Evolutionary conservation across 345 rosid species (phyloP).

Genomic region (Sapria himalayana): DNA sequence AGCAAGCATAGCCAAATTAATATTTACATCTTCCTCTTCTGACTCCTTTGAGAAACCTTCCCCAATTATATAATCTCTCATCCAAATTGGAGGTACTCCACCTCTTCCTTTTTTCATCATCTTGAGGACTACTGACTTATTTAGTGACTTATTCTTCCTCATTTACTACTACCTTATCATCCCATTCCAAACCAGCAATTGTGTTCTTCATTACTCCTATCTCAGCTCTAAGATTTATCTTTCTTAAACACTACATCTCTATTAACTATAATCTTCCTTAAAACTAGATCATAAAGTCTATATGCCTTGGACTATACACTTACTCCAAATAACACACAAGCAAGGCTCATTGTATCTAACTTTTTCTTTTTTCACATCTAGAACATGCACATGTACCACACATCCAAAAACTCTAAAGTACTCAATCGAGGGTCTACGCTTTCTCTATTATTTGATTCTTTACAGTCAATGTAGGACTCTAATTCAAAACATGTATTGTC

Average conservation of each 20-base stretch:
- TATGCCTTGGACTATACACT: conserved; percentile 5
- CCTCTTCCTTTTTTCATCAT: no score
- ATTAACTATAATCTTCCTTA: not conserved
- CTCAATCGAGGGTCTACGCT: not conserved
- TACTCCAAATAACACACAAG: conserved; percentile 4
- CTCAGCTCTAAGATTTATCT: not conserved
- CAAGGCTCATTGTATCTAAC: conserved; percentile 1
- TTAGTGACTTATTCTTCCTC: not conserved
- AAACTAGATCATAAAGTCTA: not conserved
- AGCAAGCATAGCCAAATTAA: conserved; percentile 2
- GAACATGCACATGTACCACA: not conserved
- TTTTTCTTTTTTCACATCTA: conserved; percentile 1
- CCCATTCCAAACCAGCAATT: not conserved
- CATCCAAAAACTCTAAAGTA: not conserved
- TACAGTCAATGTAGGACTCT: not conserved
- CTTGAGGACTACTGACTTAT: not conserved
- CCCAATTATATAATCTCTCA: conserved; percentile 5
- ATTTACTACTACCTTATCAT: not conserved
- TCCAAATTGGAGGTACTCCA: conserved; percentile 2
- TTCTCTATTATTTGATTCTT: not conserved
- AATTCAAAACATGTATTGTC: conserved; percentile 2
- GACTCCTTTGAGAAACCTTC: conserved; percentile 2
- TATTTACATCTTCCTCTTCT: conserved; percentile 1
- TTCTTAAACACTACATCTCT: conserved; percentile 5
- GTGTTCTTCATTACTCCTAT: not conserved